Evolutionary conservation across 2,329 filamentous ascomycete species (phyloP).

Genomic region (Chaetoscypha palmicola): DNA sequence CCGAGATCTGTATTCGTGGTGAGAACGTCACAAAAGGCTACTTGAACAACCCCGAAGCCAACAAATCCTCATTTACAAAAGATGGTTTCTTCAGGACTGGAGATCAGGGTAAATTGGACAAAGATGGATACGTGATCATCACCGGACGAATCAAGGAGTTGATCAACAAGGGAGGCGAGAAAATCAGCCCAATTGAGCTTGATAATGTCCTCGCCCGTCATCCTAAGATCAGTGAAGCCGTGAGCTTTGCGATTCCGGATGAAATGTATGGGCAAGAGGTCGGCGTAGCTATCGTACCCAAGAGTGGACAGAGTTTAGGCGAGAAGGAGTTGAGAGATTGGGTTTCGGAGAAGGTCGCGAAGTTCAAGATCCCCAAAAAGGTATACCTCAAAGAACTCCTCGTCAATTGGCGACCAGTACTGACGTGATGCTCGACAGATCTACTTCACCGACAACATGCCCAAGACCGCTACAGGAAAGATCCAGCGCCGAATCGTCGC

Average conservation of each 20-base stretch:
- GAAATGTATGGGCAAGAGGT: constrained; percentile 80
- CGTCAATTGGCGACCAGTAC: no score
- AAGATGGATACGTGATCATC: constrained; percentile 76
- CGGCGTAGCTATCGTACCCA: constrained; percentile 68
- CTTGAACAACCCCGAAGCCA: constrained; percentile 74
- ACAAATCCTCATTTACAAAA: constrained; percentile 64
- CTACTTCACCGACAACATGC: constrained; percentile 78
- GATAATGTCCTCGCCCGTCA: constrained; percentile 76
- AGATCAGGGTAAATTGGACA: constrained; percentile 75
- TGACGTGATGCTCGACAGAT: no score
- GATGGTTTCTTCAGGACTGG: constrained; percentile 83
- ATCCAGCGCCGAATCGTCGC: constrained; percentile 82
- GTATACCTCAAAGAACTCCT: no score
- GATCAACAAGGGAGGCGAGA: constrained; percentile 86
- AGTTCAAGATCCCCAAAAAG: constrained; percentile 82
- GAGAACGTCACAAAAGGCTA: constrained; percentile 82
- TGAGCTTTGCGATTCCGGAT: constrained; percentile 76
- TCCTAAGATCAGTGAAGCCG: constrained; percentile 66
- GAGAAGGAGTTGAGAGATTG: constrained; percentile 60
- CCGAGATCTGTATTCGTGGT: constrained; percentile 75
- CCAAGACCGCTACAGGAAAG: constrained; percentile 89
- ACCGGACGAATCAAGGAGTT: constrained; percentile 91
- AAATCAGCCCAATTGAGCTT: constrained; percentile 81
- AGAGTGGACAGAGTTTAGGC: constrained; percentile 50
- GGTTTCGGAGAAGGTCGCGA: constrained; percentile 63